Conservation (phyloP, 495 filamentous ascomycete species). For the Glarea lozoyensis region DNA sequence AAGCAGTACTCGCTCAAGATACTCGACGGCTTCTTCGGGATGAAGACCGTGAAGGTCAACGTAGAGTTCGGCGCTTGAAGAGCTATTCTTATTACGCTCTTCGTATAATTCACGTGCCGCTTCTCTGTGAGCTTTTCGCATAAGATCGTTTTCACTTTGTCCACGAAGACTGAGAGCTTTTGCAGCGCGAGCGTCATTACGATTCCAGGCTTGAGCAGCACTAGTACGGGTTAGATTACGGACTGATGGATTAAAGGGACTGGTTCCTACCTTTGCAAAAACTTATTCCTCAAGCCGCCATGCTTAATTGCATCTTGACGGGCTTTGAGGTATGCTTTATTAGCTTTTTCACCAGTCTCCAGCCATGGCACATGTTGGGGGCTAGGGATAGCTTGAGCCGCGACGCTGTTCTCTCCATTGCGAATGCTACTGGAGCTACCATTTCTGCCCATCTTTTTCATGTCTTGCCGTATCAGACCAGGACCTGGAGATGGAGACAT, state of each 20-base stretch:
- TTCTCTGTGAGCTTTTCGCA: slow-evolving; percentile 95
- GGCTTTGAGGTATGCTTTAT: slow-evolving; percentile 89
- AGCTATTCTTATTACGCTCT: slow-evolving; percentile 74
- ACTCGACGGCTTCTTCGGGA: slow-evolving; percentile 93
- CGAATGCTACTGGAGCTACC: slow-evolving; percentile 43
- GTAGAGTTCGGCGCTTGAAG: slow-evolving; percentile 63
- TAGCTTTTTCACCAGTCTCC: slow-evolving; percentile 83
- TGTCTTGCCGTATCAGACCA: slow-evolving; percentile 36
- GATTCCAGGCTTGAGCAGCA: slow-evolving; percentile 99
- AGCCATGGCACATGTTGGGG: slow-evolving; percentile 96
- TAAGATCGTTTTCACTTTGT: slow-evolving; percentile 91
- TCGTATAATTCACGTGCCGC: slow-evolving; percentile 89
- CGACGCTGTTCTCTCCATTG: slow-evolving; percentile 68
- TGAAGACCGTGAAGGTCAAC: slow-evolving; percentile 94
- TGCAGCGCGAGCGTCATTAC: slow-evolving; percentile 91
- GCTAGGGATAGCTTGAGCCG: slow-evolving; percentile 71
- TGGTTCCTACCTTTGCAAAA: slow-evolving; percentile 71
- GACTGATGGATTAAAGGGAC: neutral
- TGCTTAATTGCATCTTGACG: slow-evolving; percentile 94
- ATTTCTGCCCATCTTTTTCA: slow-evolving; percentile 40
- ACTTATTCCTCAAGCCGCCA: slow-evolving; percentile 91
- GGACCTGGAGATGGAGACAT: slow-evolving; percentile 74
- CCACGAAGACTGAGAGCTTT: slow-evolving; percentile 91
- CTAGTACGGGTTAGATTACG: slow-evolving; percentile 34
- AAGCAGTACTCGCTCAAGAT: slow-evolving; percentile 76